Conservation (phyloP, 1,284 basidiomycete genomes). For the Blastosporella zonata region DNA sequence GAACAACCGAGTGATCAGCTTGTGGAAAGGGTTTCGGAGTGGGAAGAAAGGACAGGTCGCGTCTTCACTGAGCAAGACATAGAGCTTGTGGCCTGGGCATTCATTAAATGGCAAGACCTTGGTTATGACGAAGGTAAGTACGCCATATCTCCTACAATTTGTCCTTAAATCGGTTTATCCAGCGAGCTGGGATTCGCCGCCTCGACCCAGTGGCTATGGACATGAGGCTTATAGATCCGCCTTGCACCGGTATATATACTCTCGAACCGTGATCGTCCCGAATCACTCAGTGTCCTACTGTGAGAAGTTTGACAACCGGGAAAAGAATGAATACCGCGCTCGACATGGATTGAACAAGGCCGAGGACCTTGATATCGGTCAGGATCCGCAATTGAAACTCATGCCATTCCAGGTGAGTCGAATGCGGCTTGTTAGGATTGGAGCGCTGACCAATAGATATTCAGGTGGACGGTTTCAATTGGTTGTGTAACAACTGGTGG, state of each 20-base stretch:
- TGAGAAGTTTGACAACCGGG: conserved; percentile 43
- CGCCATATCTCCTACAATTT: conserved; percentile 1
- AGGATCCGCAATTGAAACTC: conserved; percentile 57
- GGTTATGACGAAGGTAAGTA: conserved; percentile 81
- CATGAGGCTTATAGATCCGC: conserved; percentile 68
- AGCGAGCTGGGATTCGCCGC: conserved; percentile 93
- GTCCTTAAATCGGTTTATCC: conserved; percentile 10
- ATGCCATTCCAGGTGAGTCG: conserved; percentile 79
- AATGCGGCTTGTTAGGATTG: background rate
- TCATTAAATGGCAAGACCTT: conserved; percentile 89
- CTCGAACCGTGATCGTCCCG: conserved; percentile 62
- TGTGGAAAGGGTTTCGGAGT: conserved; percentile 57
- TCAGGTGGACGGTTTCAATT: conserved; percentile 89
- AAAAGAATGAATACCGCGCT: conserved; percentile 43
- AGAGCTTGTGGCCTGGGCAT: conserved; percentile 68
- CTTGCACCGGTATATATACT: conserved; percentile 61
- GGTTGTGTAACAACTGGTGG: conserved; percentile 91
- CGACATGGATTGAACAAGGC: conserved; percentile 46
- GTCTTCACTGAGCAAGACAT: conserved; percentile 52
- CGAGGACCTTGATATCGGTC: conserved; percentile 61
- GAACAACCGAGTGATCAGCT: conserved; percentile 51
- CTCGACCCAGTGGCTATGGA: conserved; percentile 50
- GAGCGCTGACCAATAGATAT: conserved; percentile 12
- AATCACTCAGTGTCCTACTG: conserved; percentile 41
- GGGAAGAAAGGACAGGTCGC: conserved; percentile 47